Conservation (phyloP, 1,284 basidiomycete genomes). For the Blastosporella zonata region DNA sequence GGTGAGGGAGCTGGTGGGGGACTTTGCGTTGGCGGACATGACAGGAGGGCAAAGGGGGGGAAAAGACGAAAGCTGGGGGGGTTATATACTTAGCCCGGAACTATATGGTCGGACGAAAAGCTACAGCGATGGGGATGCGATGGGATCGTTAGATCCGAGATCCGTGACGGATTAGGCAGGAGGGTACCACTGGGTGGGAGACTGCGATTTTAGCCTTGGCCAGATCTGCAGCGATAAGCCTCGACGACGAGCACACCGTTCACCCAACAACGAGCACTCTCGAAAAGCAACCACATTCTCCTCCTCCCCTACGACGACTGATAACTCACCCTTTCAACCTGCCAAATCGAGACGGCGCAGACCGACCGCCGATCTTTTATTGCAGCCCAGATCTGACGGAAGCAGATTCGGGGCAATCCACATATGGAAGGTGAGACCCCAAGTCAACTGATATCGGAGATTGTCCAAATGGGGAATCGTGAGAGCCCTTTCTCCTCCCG, state of each 20-base stretch:
- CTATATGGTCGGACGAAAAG: conserved; percentile 23
- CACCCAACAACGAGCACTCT: background rate
- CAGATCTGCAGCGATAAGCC: conserved; percentile 13
- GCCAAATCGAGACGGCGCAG: conserved; percentile 19
- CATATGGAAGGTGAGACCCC: conserved; percentile 30
- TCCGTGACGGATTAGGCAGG: conserved; percentile 20
- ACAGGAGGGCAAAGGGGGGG: conserved; percentile 22
- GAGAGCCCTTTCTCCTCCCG: conserved; percentile 15
- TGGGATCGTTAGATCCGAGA: conserved; percentile 22
- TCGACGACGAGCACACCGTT: background rate
- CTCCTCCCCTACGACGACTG: background rate
- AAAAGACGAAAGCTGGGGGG: conserved; percentile 22
- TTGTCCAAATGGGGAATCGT: conserved; percentile 22
- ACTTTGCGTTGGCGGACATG: conserved; percentile 25
- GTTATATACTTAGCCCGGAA: conserved; percentile 33
- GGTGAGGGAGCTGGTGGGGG: conserved; percentile 46
- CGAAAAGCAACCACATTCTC: background rate
- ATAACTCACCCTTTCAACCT: conserved; percentile 19
- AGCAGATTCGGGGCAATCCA: conserved; percentile 27
- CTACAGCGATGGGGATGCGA: conserved; percentile 14
- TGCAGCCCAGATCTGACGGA: conserved; percentile 23
- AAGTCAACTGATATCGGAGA: conserved; percentile 21
- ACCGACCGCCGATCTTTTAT: conserved; percentile 21
- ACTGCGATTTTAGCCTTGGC: conserved; percentile 5
- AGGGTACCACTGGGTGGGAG: conserved; percentile 19